phyloP scores from a whole-genome alignment of 345 rosid genomes.

The Mangifera indica region DNA sequence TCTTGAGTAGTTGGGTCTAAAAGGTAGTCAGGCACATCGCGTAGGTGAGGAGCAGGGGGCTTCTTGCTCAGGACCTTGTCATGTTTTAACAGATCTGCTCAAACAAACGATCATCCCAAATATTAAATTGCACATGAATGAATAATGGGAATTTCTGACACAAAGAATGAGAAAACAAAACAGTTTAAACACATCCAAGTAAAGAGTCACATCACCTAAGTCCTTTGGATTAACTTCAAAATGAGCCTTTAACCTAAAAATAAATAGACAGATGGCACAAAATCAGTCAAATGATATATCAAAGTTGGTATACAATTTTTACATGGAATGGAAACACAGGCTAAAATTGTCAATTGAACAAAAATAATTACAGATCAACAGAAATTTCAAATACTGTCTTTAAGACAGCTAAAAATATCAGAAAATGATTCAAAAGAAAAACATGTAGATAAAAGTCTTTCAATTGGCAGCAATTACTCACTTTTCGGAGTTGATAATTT shows the following conservation, averaged over 20 bases:
- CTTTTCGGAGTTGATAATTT: conserved; percentile 89
- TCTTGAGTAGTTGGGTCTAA: conserved; percentile 69
- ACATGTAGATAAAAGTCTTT: no score
- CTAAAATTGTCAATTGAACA: neutral
- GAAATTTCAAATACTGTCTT: neutral
- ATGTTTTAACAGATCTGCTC: conserved; percentile 73
- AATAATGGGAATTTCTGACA: neutral
- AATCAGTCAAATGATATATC: neutral
- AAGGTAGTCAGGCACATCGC: conserved; percentile 73
- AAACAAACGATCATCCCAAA: conserved; percentile 14
- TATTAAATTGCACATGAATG: neutral
- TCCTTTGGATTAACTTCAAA: conserved; percentile 86
- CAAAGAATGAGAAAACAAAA: no score
- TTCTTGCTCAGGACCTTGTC: conserved; percentile 80
- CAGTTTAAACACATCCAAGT: neutral
- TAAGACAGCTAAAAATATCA: neutral
- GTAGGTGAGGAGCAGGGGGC: conserved; percentile 61
- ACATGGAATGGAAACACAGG: neutral
- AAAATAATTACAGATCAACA: neutral
- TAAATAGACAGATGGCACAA: conserved; percentile 5
- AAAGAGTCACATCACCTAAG: conserved; percentile 36
- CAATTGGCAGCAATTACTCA: conserved; percentile 36
- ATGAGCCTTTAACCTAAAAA: conserved; percentile 78
- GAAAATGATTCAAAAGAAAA: neutral
- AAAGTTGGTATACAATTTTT: neutral